phyloP scores from a whole-genome alignment of 75 land plant genomes.

The Pinus taeda region DNA sequence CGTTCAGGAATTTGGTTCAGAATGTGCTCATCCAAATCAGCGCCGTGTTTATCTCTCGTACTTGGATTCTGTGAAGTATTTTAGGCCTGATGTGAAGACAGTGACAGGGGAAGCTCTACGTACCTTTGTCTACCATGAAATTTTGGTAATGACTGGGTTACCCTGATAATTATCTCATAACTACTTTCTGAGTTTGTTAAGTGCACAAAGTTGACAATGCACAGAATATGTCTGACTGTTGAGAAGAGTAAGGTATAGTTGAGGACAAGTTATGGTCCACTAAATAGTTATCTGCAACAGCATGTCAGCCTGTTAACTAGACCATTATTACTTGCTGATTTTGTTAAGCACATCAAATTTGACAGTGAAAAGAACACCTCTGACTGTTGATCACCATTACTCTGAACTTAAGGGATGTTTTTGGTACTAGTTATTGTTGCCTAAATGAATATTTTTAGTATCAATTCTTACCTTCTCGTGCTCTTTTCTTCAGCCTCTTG shows the following conservation, averaged over 20 bases:
- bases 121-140: conserved; percentile 98
- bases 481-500: not conserved
- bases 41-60: conserved; percentile 97
- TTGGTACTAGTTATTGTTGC: not conserved
- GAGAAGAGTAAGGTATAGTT: no score
- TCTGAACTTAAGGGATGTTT: not conserved
- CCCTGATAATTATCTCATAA: no score
- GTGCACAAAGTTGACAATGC: no score
- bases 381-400: not conserved
- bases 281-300: no score
- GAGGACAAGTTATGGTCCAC: no score
- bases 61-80: conserved; percentile 96
- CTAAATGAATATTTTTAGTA: not conserved
- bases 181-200: no score
- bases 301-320: no score
- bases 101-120: conserved; percentile 92
- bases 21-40: conserved; percentile 78
- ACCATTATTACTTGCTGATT: no score
- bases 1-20: conserved; percentile 96
- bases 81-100: conserved; percentile 90
- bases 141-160: conserved; percentile 50
- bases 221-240: no score
- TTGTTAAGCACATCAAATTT: not conserved
- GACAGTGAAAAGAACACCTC: not conserved
- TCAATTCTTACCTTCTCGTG: not conserved